Percentiles rank a stretch among this genome's conserved stretches.
Conservation (phyloP, 2,329 filamentous ascomycete genomes). For the Ceratocystis alfenasii region DNA sequence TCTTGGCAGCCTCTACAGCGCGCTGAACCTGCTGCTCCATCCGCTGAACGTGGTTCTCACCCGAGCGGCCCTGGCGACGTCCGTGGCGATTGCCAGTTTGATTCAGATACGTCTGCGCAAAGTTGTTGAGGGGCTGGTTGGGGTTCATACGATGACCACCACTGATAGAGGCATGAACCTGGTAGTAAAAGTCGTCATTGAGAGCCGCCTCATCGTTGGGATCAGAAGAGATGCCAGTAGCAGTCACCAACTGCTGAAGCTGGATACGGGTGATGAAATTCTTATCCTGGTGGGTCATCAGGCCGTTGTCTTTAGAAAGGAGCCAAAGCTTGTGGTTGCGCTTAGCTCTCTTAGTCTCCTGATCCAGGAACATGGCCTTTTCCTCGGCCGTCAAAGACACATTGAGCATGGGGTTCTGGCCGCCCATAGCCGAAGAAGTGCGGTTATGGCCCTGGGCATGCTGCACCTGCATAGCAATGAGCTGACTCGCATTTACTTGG, state of each 20-base stretch:
- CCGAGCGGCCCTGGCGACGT: slow-evolving; percentile 65
- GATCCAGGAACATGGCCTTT: slow-evolving; percentile 68
- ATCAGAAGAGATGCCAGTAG: slow-evolving; percentile 76
- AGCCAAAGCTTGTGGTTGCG: slow-evolving; percentile 96
- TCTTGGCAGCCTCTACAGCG: slow-evolving; percentile 92
- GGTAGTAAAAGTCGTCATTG: slow-evolving; percentile 94
- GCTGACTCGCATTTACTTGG: slow-evolving; percentile 62
- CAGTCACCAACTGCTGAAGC: slow-evolving; percentile 85
- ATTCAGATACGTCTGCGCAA: slow-evolving; percentile 94
- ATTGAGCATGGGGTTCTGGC: slow-evolving; percentile 27
- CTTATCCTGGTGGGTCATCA: slow-evolving; percentile 99
- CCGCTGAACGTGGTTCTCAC: slow-evolving; percentile 93
- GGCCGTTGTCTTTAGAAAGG: slow-evolving; percentile 81
- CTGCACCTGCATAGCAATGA: slow-evolving; percentile 33
- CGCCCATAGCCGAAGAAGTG: slow-evolving; percentile 7
- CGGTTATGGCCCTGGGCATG: slow-evolving; percentile 25
- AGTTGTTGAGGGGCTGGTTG: slow-evolving; percentile 85
- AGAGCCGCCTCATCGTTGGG: slow-evolving; percentile 68
- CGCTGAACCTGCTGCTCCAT: slow-evolving; percentile 99
- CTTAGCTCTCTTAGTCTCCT: slow-evolving; percentile 91
- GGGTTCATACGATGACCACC: slow-evolving; percentile 82
- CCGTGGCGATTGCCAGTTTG: slow-evolving; percentile 78
- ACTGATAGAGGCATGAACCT: slow-evolving; percentile 90
- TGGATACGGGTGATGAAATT: slow-evolving; percentile 98
- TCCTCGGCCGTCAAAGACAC: slow-evolving; percentile 71